Evolutionary conservation across 805 yeast species (phyloP), one percentile per base, ranked within the genome.

Genomic region (Myxozyma geophila): DNA sequence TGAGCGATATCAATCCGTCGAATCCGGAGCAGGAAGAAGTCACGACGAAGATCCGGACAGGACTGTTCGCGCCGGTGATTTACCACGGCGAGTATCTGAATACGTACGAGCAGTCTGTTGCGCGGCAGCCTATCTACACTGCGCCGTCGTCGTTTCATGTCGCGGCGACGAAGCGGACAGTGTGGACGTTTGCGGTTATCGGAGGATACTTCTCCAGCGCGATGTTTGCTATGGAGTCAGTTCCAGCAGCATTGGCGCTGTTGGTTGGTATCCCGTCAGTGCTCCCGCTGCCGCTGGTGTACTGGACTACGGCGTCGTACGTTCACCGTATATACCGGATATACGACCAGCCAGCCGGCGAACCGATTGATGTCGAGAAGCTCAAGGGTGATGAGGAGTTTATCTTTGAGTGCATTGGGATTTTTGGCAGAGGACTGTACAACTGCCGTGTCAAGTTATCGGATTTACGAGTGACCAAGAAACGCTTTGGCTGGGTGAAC

Each of bases 241-340:
- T 86, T 57, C 81, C 82, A 60, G 83, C 82, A 5, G 77, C 81
- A 17, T 76, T 84, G 64, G 83, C 84, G 1, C 67, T 76, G 44
- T 47, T 76, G 4, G 74, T 80, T 33, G 77, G 81, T 0, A 70
- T 82, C 5, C 68, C 85, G 3, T 71, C 84, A 0, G 72, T 83
- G 1, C 64, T 85, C 15, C 87, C 90, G 3, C 74, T 83, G 1
- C 95, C 96, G 0, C 74, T 85, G 1, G 76, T 83, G 1, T 79
- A 79, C 19, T 85, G 80, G 71, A 79, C 84, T 56, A 83, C 90
- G 2, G 77, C 80, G 40, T 86, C 89, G 58, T 88, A 87, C 68
- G 96, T 90, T 37, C 79, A 89, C 2, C 78, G 90, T 66, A 84
- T 90, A 15, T 89, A 83, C 76, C 76, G 96, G 51, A 78, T 90